These are phyloP conservation scores for Debaryomyces udenii DNA, from an alignment of 1,139 yeast genomes.

Conservation along the genomic window DNA sequence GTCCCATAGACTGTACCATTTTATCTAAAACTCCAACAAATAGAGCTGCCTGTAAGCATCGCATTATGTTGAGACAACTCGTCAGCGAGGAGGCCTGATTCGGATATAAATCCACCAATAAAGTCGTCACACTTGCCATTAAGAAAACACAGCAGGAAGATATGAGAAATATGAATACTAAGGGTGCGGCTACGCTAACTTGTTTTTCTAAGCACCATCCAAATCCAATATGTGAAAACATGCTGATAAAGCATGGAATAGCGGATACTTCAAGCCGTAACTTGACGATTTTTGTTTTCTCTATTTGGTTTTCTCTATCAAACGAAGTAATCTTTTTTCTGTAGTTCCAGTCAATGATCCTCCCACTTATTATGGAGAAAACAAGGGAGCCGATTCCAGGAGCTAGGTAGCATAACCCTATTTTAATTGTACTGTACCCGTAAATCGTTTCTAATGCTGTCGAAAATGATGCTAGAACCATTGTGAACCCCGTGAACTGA, in stretches of 20 bases:
- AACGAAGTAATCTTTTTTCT: conserved; percentile 24
- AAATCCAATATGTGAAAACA: conserved; percentile 51
- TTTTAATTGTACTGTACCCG: conserved; percentile 50
- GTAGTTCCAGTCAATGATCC: conserved; percentile 49
- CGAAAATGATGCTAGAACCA: conserved; percentile 65
- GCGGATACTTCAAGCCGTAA: conserved; percentile 31
- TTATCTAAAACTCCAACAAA: conserved; percentile 36
- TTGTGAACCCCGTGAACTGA: conserved; percentile 70
- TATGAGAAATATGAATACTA: conserved; percentile 56
- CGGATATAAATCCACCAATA: conserved; percentile 36
- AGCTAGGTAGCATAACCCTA: conserved; percentile 67
- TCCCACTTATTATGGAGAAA: conserved; percentile 54
- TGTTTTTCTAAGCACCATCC: conserved; percentile 70
- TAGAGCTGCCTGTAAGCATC: conserved; percentile 40
- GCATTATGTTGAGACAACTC: conserved; percentile 32
- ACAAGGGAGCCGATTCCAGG: conserved; percentile 61
- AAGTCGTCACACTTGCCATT: conserved; percentile 23
- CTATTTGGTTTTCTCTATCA: conserved; percentile 29
- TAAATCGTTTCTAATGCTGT: conserved; percentile 53
- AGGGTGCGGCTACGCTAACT: conserved; percentile 55
- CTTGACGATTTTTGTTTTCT: conserved; percentile 28
- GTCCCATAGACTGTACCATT: conserved; percentile 30
- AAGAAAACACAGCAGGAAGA: conserved; percentile 35
- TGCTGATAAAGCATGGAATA: conserved; percentile 31
- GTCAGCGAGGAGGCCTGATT: conserved; percentile 33